phyloP scores from a whole-genome alignment of 2,329 filamentous ascomycete genomes.

The Trichoderma polysporum region DNA sequence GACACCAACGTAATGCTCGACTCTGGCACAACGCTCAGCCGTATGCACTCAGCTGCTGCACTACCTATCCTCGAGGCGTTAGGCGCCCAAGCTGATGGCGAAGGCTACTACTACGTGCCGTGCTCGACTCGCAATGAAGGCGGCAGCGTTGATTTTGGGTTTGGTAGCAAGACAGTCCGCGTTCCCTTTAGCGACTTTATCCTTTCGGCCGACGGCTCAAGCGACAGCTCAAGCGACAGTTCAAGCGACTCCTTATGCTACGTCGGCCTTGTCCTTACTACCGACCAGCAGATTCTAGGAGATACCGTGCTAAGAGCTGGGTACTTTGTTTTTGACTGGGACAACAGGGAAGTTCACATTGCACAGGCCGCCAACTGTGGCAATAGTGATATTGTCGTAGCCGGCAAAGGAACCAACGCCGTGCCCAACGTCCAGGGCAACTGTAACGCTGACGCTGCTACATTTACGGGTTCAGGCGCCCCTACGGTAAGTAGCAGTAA shows the following conservation, averaged over 20 bases:
- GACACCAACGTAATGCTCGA: constrained; percentile 50
- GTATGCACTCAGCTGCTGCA: constrained; percentile 46
- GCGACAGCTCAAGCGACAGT: constrained; percentile 30
- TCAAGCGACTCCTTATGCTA: constrained; percentile 40
- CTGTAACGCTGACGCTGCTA: constrained; percentile 35
- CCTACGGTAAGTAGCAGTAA: not conserved
- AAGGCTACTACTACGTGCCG: constrained; percentile 46
- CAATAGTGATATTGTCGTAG: constrained; percentile 38
- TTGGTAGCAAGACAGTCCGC: constrained; percentile 41
- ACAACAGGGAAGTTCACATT: constrained; percentile 43
- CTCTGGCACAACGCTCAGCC: constrained; percentile 51
- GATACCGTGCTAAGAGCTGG: constrained; percentile 45
- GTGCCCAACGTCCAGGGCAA: constrained; percentile 38
- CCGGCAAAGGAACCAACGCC: constrained; percentile 35
- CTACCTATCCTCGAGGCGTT: constrained; percentile 45
- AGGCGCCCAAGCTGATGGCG: constrained; percentile 39
- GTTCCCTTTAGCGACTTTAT: constrained; percentile 52
- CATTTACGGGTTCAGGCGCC: not conserved
- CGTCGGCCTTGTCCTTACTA: constrained; percentile 41
- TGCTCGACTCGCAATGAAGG: constrained; percentile 40
- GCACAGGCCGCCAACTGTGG: constrained; percentile 44
- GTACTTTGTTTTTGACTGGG: constrained; percentile 49
- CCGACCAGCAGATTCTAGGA: constrained; percentile 45
- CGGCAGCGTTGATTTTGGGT: constrained; percentile 50
- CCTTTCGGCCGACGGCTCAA: constrained; percentile 29